Conservation (phyloP, 768 basidiomycete genomes). For the Boletales sp. region DNA sequence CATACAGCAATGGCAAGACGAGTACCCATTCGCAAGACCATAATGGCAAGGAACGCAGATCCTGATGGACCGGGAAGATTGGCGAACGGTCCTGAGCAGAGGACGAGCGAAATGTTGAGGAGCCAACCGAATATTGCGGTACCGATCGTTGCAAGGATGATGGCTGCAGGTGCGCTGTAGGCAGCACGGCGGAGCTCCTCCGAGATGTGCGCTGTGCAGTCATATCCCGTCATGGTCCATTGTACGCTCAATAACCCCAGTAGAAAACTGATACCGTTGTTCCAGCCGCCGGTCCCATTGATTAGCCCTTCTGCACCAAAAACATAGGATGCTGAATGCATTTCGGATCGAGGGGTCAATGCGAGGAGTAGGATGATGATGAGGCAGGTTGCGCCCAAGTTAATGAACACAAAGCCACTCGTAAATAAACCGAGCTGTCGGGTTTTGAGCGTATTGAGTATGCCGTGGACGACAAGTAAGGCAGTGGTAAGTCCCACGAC, state of each 20-base stretch:
- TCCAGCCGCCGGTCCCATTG: constrained; percentile 43
- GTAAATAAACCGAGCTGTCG: constrained; percentile 32
- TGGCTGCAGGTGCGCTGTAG: constrained; percentile 42
- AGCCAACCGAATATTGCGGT: constrained; percentile 56
- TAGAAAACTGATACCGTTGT: constrained; percentile 40
- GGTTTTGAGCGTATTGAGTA: constrained; percentile 43
- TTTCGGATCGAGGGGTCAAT: constrained; percentile 44
- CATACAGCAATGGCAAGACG: constrained; percentile 50
- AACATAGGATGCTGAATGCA: constrained; percentile 56
- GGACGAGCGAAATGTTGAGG: constrained; percentile 58
- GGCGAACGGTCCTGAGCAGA: constrained; percentile 51
- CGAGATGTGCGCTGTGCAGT: constrained; percentile 23
- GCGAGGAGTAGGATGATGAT: constrained; percentile 43
- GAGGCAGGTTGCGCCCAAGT: constrained; percentile 39
- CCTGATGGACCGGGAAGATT: constrained; percentile 51
- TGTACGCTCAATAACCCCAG: constrained; percentile 46
- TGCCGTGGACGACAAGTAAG: constrained; percentile 39
- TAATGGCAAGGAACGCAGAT: constrained; percentile 55
- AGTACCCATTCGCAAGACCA: constrained; percentile 51
- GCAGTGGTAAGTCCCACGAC: constrained; percentile 40
- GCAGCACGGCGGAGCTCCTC: constrained; percentile 55
- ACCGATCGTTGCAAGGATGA: constrained; percentile 43
- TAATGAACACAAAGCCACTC: constrained; percentile 42
- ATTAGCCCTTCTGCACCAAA: constrained; percentile 43
- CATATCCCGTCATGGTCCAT: constrained; percentile 41